Evolutionary conservation across 164 flowering plant genomes (phyloP), one percentile per base, ranked within the genome.

Genomic region (Tinospora cordifolia): DNA sequence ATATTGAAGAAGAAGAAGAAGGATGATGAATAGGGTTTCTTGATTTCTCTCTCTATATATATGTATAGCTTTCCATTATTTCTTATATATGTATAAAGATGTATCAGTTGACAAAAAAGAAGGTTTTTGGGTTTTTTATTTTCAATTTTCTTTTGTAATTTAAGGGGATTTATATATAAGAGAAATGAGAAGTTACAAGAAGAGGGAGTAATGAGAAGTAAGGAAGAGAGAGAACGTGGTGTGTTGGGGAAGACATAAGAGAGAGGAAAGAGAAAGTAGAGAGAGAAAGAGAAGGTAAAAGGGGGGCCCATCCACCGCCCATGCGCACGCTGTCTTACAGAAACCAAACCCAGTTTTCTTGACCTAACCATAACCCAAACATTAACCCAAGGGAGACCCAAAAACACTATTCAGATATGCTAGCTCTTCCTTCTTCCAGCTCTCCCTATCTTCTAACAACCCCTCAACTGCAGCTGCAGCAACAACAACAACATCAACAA

Each of bases 231-330:
- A 74, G 67, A 78, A 75, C 79, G 70, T 77, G 83, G 80, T 67
- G 73, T 70, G 84, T 60, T 74, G 77, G 76, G 69, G 73, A 54
- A 15, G 59, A 54, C 60, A 54, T 19, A 47, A 47, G 54, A 47
- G 54, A 59, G 30, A 54, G 38, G 58, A 64, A n/a, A 67, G 76
- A 67, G 75, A 79, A 76, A 67, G 72, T 19, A 67, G 75, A 67
- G 75, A 79, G 78, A 67, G 72, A 62, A 74, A 13, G 76, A 70
- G 75, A 75, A 75, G 63, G 72, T 46, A 72, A 11, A 47, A 17
- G 71, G 13, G 77, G 90, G 93, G 13, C 76, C 90, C 87, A 82
- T 62, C 66, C 86, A 87, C 91, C 86, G 87, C 87, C 90, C 87
- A 79, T 83, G 80, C 84, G 87, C 90, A 85, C 84, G 90, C 89